Percentiles rank a stretch among this genome's conserved stretches.
These are phyloP conservation scores for Dioscorea zingiberensis DNA, from an alignment of 106 monocot species.

Conservation along the genomic window DNA sequence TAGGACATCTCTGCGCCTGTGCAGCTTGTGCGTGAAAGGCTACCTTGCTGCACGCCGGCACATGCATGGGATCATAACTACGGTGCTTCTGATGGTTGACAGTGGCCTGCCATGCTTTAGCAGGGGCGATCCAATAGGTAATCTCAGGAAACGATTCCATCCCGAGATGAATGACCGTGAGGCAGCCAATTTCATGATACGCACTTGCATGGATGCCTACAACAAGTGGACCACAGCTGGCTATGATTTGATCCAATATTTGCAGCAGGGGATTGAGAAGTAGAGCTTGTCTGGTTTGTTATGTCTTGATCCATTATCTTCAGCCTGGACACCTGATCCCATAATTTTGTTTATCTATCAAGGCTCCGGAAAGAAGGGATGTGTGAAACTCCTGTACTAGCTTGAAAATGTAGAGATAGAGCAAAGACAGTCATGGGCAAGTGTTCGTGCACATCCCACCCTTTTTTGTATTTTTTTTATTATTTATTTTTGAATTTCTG, in stretches of 20 bases:
- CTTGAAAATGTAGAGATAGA: too few relatives aligned
- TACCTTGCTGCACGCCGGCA: slow-evolving; percentile 86
- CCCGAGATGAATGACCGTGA: slow-evolving; percentile 97
- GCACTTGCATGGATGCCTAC: slow-evolving; percentile 88
- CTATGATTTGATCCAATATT: slow-evolving; percentile 95
- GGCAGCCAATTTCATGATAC: slow-evolving; percentile 95
- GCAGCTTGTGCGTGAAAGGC: slow-evolving; percentile 94
- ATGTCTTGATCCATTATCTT: too few relatives aligned
- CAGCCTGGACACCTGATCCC: too few relatives aligned
- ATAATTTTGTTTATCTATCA: too few relatives aligned
- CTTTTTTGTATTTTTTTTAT: too few relatives aligned
- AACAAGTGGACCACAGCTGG: slow-evolving; percentile 99
- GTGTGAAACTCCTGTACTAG: too few relatives aligned
- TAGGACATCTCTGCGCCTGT: not conserved
- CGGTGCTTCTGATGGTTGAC: slow-evolving; percentile 87
- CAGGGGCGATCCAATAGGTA: slow-evolving; percentile 89
- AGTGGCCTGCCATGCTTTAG: slow-evolving; percentile 98
- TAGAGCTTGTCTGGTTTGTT: slow-evolving; percentile 6
- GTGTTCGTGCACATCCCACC: too few relatives aligned
- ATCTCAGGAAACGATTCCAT: slow-evolving; percentile 88
- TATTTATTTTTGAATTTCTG: too few relatives aligned
- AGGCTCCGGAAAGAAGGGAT: too few relatives aligned
- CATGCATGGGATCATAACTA: slow-evolving; percentile 83
- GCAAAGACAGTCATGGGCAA: too few relatives aligned
- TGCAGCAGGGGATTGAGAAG: slow-evolving; percentile 97